A percentile compares a stretch with the other conserved stretches of the same genome.
phyloP scores from a whole-genome alignment of 2,329 filamentous ascomycete species.

The Pezicula rhizophila region DNA sequence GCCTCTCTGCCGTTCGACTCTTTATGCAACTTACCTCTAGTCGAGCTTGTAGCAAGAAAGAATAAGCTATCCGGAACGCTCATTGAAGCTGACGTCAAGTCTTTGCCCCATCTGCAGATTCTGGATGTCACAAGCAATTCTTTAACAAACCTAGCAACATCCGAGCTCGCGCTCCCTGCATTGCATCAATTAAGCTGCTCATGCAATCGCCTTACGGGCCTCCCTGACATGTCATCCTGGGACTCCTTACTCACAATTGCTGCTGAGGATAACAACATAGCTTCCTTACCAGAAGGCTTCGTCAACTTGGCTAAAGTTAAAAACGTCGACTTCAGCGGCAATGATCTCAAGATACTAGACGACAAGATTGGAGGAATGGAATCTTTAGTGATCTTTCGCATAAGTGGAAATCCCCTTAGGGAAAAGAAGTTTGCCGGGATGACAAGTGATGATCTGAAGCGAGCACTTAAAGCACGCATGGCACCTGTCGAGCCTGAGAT shows the following conservation, averaged over 20 bases:
- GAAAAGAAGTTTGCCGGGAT: slow-evolving; percentile 83
- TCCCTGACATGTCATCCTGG: slow-evolving; percentile 76
- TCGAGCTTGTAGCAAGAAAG: slow-evolving; percentile 67
- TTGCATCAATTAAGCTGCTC: slow-evolving; percentile 72
- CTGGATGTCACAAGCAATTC: slow-evolving; percentile 76
- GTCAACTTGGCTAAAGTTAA: slow-evolving; percentile 60
- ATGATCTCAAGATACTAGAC: slow-evolving; percentile 72
- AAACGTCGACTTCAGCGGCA: slow-evolving; percentile 77
- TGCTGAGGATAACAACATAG: slow-evolving; percentile 77
- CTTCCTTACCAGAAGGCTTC: slow-evolving; percentile 71
- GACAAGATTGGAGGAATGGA: slow-evolving; percentile 76
- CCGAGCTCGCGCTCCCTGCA: slow-evolving; percentile 49
- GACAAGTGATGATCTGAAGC: slow-evolving; percentile 75
- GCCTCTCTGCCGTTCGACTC: slow-evolving; percentile 63
- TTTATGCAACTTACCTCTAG: slow-evolving; percentile 62
- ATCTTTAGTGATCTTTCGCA: slow-evolving; percentile 63
- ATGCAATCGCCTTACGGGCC: slow-evolving; percentile 66
- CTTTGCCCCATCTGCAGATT: slow-evolving; percentile 60
- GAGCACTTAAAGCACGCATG: slow-evolving; percentile 60
- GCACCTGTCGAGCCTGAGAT: slow-evolving; percentile 39
- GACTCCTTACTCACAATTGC: slow-evolving; percentile 64
- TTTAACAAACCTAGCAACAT: slow-evolving; percentile 37
- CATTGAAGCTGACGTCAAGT: slow-evolving; percentile 54
- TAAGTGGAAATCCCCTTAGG: slow-evolving; percentile 84
- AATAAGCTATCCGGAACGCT: slow-evolving; percentile 73